These are phyloP conservation scores for Huntiella savannae DNA, from an alignment of 2,329 filamentous ascomycete genomes.

Conservation along the genomic window DNA sequence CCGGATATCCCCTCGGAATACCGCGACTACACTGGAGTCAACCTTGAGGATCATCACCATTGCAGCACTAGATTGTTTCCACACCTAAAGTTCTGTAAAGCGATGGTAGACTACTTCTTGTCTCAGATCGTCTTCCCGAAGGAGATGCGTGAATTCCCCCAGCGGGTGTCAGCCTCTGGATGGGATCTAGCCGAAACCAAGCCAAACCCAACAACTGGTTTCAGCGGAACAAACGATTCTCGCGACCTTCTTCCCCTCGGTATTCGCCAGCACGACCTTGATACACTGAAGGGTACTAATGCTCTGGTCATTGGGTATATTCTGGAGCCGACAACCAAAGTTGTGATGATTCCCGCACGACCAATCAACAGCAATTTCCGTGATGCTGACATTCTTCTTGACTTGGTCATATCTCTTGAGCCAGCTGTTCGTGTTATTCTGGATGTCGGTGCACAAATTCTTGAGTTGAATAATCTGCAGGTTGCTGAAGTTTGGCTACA, in stretches of 20 bases:
- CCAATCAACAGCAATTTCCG: conserved; percentile 9
- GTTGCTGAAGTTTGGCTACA: conserved; percentile 37
- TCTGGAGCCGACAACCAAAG: conserved; percentile 32
- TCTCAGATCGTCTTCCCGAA: conserved; percentile 37
- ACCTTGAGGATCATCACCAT: conserved; percentile 33
- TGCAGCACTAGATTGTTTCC: conserved; percentile 33
- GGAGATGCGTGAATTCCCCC: conserved; percentile 41
- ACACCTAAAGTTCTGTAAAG: conserved; percentile 30
- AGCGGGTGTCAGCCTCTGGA: conserved; percentile 44
- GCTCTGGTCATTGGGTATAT: conserved; percentile 43
- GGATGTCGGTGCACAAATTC: conserved; percentile 51
- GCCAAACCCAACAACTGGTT: conserved; percentile 36
- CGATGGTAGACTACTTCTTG: conserved; percentile 44
- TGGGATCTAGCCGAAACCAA: conserved; percentile 42
- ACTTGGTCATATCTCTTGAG: conserved; percentile 21
- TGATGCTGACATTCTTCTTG: conserved; percentile 26
- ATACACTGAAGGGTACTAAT: conserved; percentile 42
- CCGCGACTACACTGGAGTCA: conserved; percentile 30
- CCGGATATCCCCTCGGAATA: conserved; percentile 20
- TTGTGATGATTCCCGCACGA: conserved; percentile 16
- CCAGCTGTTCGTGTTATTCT: conserved; percentile 38
- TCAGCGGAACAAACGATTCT: conserved; percentile 52
- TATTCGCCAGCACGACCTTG: conserved; percentile 36
- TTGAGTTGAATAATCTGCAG: conserved; percentile 40
- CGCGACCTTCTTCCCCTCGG: conserved; percentile 33